These are phyloP conservation scores for Thymus quinquecostatus DNA, from an alignment of 257 asterid genomes.

Conservation along the genomic window DNA sequence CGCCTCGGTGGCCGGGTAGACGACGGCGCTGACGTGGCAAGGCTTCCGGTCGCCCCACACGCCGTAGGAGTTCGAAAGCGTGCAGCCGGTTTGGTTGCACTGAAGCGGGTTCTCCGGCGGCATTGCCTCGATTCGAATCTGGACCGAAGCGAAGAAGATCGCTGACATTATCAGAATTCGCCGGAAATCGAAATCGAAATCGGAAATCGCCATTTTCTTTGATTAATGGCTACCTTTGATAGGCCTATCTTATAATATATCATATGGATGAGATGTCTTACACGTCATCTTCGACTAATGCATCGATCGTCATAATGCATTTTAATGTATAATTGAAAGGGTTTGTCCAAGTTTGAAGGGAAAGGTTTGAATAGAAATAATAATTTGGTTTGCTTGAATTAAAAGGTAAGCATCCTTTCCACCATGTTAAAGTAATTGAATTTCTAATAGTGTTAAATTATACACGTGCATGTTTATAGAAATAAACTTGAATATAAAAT, in stretches of 20 bases:
- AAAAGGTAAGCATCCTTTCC: neutral
- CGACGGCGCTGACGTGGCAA: slow-evolving; percentile 52
- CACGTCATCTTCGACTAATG: too few species aligned
- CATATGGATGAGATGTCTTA: too few species aligned
- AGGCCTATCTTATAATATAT: too few species aligned
- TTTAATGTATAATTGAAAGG: neutral
- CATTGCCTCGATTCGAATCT: slow-evolving; percentile 36
- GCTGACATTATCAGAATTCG: too few species aligned
- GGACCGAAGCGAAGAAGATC: neutral
- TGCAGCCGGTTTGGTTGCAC: slow-evolving; percentile 60
- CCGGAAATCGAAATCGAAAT: too few species aligned
- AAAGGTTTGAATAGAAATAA: neutral
- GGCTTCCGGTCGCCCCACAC: slow-evolving; percentile 67
- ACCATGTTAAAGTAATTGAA: neutral
- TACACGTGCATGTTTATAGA: too few species aligned
- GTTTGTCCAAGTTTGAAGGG: slow-evolving; percentile 17
- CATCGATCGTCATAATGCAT: too few species aligned
- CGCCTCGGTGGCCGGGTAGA: slow-evolving; percentile 68
- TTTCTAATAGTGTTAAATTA: neutral
- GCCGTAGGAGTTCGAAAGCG: slow-evolving; percentile 66
- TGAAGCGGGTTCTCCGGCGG: slow-evolving; percentile 73
- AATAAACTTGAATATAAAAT: too few species aligned
- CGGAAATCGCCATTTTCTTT: slow-evolving; percentile 26
- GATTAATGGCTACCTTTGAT: neutral
- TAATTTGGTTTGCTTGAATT: slow-evolving; percentile 1